These are phyloP conservation scores for Moesziomyces globuligerus DNA, from an alignment of 1,284 basidiomycete genomes.

Conservation along the genomic window DNA sequence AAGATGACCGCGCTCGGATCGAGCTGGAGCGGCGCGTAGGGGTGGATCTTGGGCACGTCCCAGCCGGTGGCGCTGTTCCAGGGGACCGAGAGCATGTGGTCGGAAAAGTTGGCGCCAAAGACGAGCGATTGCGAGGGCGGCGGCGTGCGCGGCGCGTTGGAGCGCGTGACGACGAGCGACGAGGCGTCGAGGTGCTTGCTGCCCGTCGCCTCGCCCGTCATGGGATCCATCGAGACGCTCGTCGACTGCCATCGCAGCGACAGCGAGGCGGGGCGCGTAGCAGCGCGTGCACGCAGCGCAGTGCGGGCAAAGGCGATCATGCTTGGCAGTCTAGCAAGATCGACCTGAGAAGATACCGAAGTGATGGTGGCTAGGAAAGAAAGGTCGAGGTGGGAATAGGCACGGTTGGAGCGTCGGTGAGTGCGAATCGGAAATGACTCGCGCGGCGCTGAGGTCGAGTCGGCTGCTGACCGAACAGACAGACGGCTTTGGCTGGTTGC, in stretches of 20 bases:
- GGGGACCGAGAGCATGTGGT: slow-evolving; percentile 89
- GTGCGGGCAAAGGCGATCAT: slow-evolving; percentile 33
- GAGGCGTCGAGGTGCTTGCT: slow-evolving; percentile 47
- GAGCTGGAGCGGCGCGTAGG: slow-evolving; percentile 80
- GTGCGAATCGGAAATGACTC: neutral
- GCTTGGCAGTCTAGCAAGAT: too few relatives aligned
- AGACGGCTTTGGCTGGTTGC: too few relatives aligned
- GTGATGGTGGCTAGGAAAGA: neutral
- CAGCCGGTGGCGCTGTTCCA: slow-evolving; percentile 82
- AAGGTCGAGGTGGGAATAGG: neutral
- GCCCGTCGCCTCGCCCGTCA: slow-evolving; percentile 59
- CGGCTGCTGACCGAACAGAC: neutral
- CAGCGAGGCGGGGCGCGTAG: slow-evolving; percentile 1
- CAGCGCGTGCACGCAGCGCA: slow-evolving; percentile 29
- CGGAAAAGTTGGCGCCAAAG: slow-evolving; percentile 75
- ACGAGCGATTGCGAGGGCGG: slow-evolving; percentile 65
- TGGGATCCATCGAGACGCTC: slow-evolving; percentile 48
- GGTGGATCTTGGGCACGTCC: slow-evolving; percentile 83
- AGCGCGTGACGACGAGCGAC: slow-evolving; percentile 28
- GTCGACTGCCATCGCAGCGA: slow-evolving; percentile 27
- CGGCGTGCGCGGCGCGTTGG: slow-evolving; percentile 34
- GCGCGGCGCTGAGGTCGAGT: too few relatives aligned
- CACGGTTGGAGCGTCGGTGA: neutral
- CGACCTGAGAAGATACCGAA: neutral
- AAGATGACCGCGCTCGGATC: slow-evolving; percentile 88